These are phyloP conservation scores for Oemleria cerasiformis DNA, from an alignment of 306 rosid genomes.

Conservation along the genomic window DNA sequence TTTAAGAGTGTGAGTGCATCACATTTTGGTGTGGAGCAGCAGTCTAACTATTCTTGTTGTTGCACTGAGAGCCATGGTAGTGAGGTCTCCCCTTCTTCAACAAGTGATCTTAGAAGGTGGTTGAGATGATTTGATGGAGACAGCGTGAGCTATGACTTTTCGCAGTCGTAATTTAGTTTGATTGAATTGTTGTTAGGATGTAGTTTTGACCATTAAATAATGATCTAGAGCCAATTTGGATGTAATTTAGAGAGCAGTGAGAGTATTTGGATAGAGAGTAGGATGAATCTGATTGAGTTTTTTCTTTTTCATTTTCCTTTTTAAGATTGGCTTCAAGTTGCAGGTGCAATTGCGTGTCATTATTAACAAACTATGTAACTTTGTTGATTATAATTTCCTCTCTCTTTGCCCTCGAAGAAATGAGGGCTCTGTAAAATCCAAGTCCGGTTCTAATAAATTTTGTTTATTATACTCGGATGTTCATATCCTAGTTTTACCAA, in stretches of 20 bases:
- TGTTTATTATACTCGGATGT: too few species aligned
- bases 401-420: not conserved
- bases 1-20: conserved; percentile 71
- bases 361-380: conserved; percentile 1
- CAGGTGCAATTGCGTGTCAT: conserved; percentile 24
- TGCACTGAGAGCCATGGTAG: conserved; percentile 83
- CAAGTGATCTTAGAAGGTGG: conserved; percentile 85
- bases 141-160: conserved; percentile 19
- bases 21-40: conserved; percentile 68
- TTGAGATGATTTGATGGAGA: conserved; percentile 42
- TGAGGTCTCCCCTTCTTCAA: conserved; percentile 87
- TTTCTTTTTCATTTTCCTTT: conserved; percentile 19
- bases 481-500: not conserved
- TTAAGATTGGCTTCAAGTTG: conserved; percentile 24
- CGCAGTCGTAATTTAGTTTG: conserved; percentile 22
- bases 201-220: conserved; percentile 31
- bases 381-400: not conserved
- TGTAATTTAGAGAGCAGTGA: conserved; percentile 32
- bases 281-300: conserved; percentile 11
- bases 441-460: not conserved
- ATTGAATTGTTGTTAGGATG: conserved; percentile 29
- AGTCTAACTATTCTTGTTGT: conserved; percentile 91
- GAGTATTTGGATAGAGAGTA: conserved; percentile 24
- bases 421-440: not conserved
- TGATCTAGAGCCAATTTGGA: conserved; percentile 28